Evolutionary conservation across 441 rosid species (phyloP).

Genomic region (Lepidium campestre): DNA sequence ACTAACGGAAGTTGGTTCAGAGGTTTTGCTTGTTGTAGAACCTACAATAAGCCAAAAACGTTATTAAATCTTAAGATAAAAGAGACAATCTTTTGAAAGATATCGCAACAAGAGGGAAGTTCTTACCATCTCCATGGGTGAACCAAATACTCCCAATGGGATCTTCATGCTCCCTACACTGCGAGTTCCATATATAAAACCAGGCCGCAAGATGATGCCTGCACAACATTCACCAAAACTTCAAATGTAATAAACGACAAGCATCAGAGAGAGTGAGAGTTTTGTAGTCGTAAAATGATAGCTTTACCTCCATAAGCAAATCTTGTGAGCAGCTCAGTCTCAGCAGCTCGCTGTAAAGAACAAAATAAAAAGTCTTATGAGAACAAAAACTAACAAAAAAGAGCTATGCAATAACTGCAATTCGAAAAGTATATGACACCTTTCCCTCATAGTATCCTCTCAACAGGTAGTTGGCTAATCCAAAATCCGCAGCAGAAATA

Average conservation of each 20-base stretch:
- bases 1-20: conserved; percentile 51
- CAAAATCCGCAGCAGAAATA: conserved; percentile 87
- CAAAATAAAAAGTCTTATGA: conserved; percentile 14
- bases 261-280: not conserved
- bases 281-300: conserved; percentile 2
- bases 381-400: not conserved
- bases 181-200: conserved; percentile 89
- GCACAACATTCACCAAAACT: conserved; percentile 14
- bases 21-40: conserved; percentile 57
- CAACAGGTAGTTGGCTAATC: conserved; percentile 59
- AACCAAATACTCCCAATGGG: conserved; percentile 71
- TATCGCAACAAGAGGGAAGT: not conserved
- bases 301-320: conserved; percentile 75
- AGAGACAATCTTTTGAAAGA: not conserved
- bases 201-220: conserved; percentile 97
- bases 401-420: not conserved
- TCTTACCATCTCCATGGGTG: conserved; percentile 76
- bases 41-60: conserved; percentile 23
- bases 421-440: conserved; percentile 30
- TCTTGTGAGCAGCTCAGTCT: conserved; percentile 79
- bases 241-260: not conserved
- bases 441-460: conserved; percentile 85
- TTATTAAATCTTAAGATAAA: not conserved
- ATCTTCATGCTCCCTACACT: conserved; percentile 58
- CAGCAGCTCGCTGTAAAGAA: conserved; percentile 71